Evolutionary conservation across 2,329 filamentous ascomycete species (phyloP), one percentile per base, ranked within the genome.

Genomic region (Stromatinia cepivora): DNA sequence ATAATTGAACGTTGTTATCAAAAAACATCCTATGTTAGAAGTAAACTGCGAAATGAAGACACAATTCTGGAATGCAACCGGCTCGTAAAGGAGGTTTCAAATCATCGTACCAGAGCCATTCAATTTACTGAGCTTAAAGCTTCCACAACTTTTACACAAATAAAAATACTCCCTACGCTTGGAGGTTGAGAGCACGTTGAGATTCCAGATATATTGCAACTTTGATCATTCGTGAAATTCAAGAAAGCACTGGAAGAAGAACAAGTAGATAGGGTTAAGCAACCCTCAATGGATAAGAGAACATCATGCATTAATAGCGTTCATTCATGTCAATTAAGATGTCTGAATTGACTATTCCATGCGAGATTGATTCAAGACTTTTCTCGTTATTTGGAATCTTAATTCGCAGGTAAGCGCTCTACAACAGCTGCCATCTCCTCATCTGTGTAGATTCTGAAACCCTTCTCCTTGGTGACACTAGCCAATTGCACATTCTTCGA

Each of bases 401-500:
- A 90, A 81, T 90, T 90, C 69, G 87, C 86, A 39, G 88, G 88
- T 80, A 96, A 87, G 80, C 94, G 89, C 80, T 91, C 91, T 71
- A 99, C 95, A 71, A 97, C 93, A 58, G 88, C 86, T 71, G 92
- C 92, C 95, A 99, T 99, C 84, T 98, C 94, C 78, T 94, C 93
- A 77, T 99, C 95, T 70, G 90, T 91, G 85, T 99, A 99, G 88
- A 99, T 97, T 84, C 93, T 91, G 87, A 99, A 99, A 69, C 95
- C 95, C 83, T 92, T 94, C 75, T 97, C 94, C 86, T 94, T 97
- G 72, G 95, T 99, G 70, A 99, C 95, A 79, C 94, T 98, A 67
- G 95, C 95, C 76, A 99, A 82, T 84, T 99, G 95, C 74, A 99
- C 95, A 79, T 99, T 99, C 88, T 99, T 99, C 73, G 93, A 88